Base-by-base conservation (phyloP, 192 early-diverging fungal genomes). In the Coemansia sp. region DNA sequence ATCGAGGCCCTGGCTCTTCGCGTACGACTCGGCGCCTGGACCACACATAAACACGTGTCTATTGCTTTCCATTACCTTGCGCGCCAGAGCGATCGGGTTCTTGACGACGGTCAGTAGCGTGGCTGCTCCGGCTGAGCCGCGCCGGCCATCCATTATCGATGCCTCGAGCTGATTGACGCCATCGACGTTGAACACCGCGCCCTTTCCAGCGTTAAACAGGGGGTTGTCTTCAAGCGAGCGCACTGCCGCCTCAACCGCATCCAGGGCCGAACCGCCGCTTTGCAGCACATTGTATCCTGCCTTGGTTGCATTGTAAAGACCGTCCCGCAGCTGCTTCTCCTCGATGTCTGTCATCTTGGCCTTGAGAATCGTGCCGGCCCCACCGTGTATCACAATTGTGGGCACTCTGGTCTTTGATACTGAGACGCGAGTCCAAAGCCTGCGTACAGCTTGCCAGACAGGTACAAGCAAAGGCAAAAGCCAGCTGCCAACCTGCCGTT, bases 171-270 rank as follows among this genome's bases (percentile, higher is more conserved):
- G 64, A 42, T 76, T 71, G 10, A 63, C 54, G 7, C 69, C 69
- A 22, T 70, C 58, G 19, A 58, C 60, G 16, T 60, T 71, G 34
- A 70, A 71, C n/a, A 71, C 68, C 1, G 74, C 65, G 1, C 68
- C 69, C 46, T 70, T 68, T 18, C 69, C 65, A 1, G 74, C 74
- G n/a, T 70, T 76, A 29, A 71, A 70, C 25, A 71, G 19, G 14
- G 74, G 69, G 34, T 69, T 61, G 51, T 84, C 64, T 62, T 80
- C 59, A 35, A 75, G 50, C 5, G 72, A 20, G 34, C 76, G 46
- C 61, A 82, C 80, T 29, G 73, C 58, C 60, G 70, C 58, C 47
- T 84, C 68, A 57, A 77, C 66, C 32, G 79, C 60, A 71, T 78
- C 55, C n/a, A 71, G 10, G 45, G 78, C 55, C 36, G 60, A 52